phyloP scores from a whole-genome alignment of 768 basidiomycete species.

The Suillus decipiens region DNA sequence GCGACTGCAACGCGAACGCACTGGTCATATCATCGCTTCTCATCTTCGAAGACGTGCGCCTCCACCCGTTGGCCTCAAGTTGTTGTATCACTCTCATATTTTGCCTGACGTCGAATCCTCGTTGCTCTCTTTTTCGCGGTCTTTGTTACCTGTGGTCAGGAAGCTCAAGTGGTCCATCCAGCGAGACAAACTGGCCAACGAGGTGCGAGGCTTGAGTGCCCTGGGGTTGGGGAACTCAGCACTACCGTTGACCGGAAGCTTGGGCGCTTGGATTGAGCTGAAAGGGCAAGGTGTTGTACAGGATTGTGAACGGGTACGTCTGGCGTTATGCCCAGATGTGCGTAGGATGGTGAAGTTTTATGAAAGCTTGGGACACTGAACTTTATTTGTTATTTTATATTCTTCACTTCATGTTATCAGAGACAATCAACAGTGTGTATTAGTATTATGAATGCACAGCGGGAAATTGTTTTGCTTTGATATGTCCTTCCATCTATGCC shows the following conservation, averaged over 20 bases:
- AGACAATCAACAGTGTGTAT: neutral
- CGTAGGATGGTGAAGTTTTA: slow-evolving; percentile 60
- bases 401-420: neutral
- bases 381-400: neutral
- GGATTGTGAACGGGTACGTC: slow-evolving; percentile 65
- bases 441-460: neutral
- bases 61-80: slow-evolving; percentile 40
- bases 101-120: slow-evolving; percentile 68
- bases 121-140: slow-evolving; percentile 54
- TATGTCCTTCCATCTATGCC: neutral
- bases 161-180: slow-evolving; percentile 73
- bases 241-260: slow-evolving; percentile 35
- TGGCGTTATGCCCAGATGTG: slow-evolving; percentile 69
- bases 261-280: slow-evolving; percentile 59
- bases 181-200: slow-evolving; percentile 59
- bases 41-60: slow-evolving; percentile 53
- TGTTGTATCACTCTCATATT: slow-evolving; percentile 51
- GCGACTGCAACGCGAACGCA: slow-evolving; percentile 54
- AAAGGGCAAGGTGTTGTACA: slow-evolving; percentile 50
- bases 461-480: neutral
- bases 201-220: slow-evolving; percentile 46
- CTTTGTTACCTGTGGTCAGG: slow-evolving; percentile 63
- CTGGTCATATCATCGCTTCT: slow-evolving; percentile 50
- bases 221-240: slow-evolving; percentile 22
- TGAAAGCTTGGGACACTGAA: slow-evolving; percentile 41